Evolutionary conservation across 2,329 filamentous ascomycete genomes (phyloP), one percentile per base, ranked within the genome.

Genomic region (Scedosporium minutisporum): DNA sequence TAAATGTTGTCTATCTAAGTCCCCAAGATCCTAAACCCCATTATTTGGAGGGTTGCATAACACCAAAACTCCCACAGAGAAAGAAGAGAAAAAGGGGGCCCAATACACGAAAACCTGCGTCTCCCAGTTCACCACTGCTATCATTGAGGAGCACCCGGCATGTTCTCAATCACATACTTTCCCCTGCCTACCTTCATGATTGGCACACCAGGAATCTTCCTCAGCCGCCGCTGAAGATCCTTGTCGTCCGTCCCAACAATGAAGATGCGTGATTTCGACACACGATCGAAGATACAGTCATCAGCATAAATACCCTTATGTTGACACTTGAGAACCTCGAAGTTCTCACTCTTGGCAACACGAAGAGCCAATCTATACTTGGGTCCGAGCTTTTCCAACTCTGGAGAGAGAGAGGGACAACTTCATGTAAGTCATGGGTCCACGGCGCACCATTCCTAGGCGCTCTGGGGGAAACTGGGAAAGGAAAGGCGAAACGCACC

Each of bases 131-230:
- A 12, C 21, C 21, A 1, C 4, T 21, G 21, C 21, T 3, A 23
- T 61, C 48, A 61, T 33, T 92, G 87, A 41, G 90, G 90, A 44
- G 90, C 91, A 74, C 92, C 90, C 4, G 93, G 93, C 65, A 97
- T 76, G 69, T 93, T 85, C 80, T 97, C 95, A 70, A 99, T 95
- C 58, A 93, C 88, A 75, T 97, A 97, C 76, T 97, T 97, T 57
- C 90, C 91, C 70, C 90, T 84, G 5, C 89, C 90, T 29, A 95
- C 91, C 70, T 87, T 91, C 80, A 96, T 82, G 68, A 90, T 85
- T 27, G 87, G 87, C 63, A 89, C 86, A 74, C 82, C 80, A 48
- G 77, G 75, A 53, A 80, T 74, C 78, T 96, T 97, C 66, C 93
- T 82, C 69, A 96, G 82, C 63, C 93, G 80, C 71, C 91, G 82